Conservation (phyloP, 352 stramenopile genomes). For the Globisporangium orthogonon region DNA sequence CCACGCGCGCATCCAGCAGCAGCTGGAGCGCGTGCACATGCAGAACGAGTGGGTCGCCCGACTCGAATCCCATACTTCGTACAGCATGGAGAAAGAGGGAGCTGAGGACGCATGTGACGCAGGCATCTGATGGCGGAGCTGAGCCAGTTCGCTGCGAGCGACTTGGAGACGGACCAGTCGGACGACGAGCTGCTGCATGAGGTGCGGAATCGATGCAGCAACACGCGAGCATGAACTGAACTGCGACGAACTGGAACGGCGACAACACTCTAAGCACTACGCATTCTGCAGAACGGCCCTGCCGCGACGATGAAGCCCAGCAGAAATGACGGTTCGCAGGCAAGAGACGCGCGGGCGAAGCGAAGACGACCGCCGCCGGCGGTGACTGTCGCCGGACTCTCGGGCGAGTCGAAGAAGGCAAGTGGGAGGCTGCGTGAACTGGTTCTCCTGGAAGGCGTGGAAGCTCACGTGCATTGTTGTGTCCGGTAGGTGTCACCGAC, state of each 20-base stretch:
- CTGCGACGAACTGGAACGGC: neutral
- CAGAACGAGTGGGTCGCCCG: neutral
- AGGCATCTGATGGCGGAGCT: neutral
- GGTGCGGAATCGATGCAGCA: neutral
- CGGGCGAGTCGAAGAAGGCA: neutral
- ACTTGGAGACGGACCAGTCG: constrained; percentile 3
- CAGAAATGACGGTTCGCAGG: neutral
- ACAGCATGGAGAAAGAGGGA: neutral
- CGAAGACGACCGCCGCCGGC: neutral
- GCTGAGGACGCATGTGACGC: neutral
- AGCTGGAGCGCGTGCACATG: neutral
- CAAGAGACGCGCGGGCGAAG: neutral
- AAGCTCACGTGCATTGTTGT: no score
- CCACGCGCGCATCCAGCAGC: neutral
- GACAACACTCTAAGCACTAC: neutral
- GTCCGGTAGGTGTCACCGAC: neutral
- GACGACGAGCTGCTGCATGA: neutral
- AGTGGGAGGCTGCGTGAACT: neutral
- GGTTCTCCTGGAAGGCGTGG: neutral
- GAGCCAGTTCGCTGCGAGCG: neutral
- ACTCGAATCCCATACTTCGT: no score
- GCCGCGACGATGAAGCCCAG: neutral
- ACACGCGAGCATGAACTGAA: no score
- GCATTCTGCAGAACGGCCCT: neutral
- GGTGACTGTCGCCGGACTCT: neutral